phyloP scores from a whole-genome alignment of 2,329 filamentous ascomycete species.

The Lizonia empirigonia region DNA sequence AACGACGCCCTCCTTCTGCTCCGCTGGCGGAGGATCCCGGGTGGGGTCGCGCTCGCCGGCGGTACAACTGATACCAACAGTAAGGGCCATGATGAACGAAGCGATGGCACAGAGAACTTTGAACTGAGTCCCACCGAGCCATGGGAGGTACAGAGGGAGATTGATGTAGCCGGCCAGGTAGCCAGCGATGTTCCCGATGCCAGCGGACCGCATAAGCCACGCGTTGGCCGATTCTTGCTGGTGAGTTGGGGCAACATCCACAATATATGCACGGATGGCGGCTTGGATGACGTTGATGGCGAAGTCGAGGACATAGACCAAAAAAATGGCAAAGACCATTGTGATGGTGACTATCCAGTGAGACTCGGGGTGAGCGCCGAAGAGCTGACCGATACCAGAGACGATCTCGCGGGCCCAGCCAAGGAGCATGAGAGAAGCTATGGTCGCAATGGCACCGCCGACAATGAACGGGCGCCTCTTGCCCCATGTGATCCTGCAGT shows the following conservation, averaged over 20 bases:
- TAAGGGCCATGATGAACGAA: slow-evolving; percentile 71
- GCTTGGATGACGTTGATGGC: slow-evolving; percentile 97
- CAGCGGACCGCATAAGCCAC: slow-evolving; percentile 87
- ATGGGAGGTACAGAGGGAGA: slow-evolving; percentile 74
- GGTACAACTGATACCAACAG: slow-evolving; percentile 71
- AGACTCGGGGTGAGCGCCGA: slow-evolving; percentile 72
- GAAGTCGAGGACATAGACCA: slow-evolving; percentile 91
- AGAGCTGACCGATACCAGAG: slow-evolving; percentile 68
- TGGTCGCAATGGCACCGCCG: slow-evolving; percentile 56
- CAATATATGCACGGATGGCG: slow-evolving; percentile 86
- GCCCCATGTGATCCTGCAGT: slow-evolving; percentile 55
- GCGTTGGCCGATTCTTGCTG: slow-evolving; percentile 94
- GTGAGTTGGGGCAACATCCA: slow-evolving; percentile 88
- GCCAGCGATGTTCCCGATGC: slow-evolving; percentile 87
- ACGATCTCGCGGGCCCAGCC: slow-evolving; percentile 63
- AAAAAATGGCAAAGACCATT: slow-evolving; percentile 79
- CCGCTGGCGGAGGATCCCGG: slow-evolving; percentile 65
- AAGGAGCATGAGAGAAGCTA: slow-evolving; percentile 56
- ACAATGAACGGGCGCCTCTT: slow-evolving; percentile 60
- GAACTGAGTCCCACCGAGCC: slow-evolving; percentile 87
- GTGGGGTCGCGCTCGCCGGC: slow-evolving; percentile 79
- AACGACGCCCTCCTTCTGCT: slow-evolving; percentile 68
- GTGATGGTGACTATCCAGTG: slow-evolving; percentile 66
- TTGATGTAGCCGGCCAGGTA: slow-evolving; percentile 87
- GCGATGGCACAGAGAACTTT: slow-evolving; percentile 89